These are phyloP conservation scores for Aspergillaceae sp. DNA, from an alignment of 2,329 filamentous ascomycete species.

Conservation along the genomic window DNA sequence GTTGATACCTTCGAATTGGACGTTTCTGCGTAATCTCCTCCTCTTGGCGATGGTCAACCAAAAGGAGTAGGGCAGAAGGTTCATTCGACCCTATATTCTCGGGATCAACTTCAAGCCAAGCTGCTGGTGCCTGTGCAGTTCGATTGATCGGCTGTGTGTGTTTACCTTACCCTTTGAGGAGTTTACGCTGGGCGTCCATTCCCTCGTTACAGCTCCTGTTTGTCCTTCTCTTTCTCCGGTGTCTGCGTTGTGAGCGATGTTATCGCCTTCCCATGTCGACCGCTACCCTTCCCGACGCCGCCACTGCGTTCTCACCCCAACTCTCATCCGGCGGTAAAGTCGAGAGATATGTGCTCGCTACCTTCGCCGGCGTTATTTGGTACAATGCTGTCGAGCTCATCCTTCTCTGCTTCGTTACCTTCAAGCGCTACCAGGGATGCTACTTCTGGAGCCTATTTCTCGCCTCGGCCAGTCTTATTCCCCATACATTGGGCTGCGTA, in stretches of 20 bases:
- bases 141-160: background rate
- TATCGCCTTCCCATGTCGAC: conserved; percentile 10
- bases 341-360: conserved; percentile 10
- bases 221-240: background rate
- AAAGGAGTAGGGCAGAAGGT: too few species aligned
- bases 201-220: background rate
- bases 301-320: conserved; percentile 4
- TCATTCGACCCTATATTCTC: too few species aligned
- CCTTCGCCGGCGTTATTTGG: conserved; percentile 14
- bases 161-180: background rate
- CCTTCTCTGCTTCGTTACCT: conserved; percentile 37
- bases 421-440: conserved; percentile 33
- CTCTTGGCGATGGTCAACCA: background rate
- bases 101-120: too few species aligned
- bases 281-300: background rate
- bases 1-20: too few species aligned
- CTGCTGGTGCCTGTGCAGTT: too few species aligned
- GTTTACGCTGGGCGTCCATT: background rate
- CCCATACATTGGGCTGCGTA: conserved; percentile 34
- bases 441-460: conserved; percentile 42
- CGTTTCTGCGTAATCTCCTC: background rate
- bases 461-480: conserved; percentile 33
- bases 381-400: conserved; percentile 19
- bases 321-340: background rate
- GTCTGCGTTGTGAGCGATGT: conserved; percentile 8